A percentile compares a stretch with the other conserved stretches of the same genome.
Evolutionary conservation across 257 asterid genomes (phyloP).

Genomic region (Petrea volubilis): DNA sequence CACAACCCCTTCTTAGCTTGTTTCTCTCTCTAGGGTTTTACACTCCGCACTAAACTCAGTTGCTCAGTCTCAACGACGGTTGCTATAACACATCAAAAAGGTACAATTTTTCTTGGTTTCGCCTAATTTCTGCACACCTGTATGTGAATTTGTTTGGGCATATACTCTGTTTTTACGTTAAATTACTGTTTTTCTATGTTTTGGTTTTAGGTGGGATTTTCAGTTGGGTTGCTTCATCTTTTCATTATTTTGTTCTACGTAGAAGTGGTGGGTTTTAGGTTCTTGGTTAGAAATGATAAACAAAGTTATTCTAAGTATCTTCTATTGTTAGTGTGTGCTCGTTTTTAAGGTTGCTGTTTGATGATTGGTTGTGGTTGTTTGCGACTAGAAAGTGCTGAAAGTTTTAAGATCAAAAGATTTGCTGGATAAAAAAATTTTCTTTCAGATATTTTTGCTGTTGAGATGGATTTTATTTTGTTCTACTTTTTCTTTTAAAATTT

Average conservation of each 20-base stretch:
- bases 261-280: not conserved
- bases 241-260: not conserved
- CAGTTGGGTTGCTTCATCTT: not conserved
- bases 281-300: not conserved
- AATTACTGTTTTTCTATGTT: not conserved
- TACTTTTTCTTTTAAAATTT: not conserved
- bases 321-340: not conserved
- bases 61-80: not conserved
- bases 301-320: not conserved
- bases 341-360: not conserved
- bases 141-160: not conserved
- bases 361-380: not conserved
- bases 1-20: not conserved
- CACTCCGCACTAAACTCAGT: not conserved
- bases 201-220: not conserved
- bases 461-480: not conserved
- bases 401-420: not conserved
- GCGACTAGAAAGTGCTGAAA: not conserved
- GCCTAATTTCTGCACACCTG: not conserved
- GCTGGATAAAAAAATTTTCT: not conserved
- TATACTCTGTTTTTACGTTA: not conserved
- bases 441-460: not conserved
- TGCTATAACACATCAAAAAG: not conserved
- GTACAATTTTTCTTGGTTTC: not conserved
- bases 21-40: slow-evolving; percentile 27